These are phyloP conservation scores for Sclerotinia spermophila DNA, from an alignment of 2,329 filamentous ascomycete species.

Conservation along the genomic window DNA sequence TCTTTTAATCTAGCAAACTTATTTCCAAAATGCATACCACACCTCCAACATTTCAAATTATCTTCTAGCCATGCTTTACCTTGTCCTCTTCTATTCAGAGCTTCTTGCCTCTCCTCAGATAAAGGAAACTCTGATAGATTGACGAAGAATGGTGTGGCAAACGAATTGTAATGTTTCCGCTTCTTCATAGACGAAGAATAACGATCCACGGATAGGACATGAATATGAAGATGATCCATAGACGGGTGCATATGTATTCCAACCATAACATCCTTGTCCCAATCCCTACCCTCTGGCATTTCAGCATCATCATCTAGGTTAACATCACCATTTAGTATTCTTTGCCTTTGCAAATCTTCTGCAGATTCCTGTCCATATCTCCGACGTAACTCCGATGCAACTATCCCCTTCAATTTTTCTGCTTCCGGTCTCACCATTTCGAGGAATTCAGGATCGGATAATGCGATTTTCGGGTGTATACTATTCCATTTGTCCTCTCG, in stretches of 20 bases:
- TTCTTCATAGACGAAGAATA: constrained; percentile 69
- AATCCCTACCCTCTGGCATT: constrained; percentile 73
- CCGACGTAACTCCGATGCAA: constrained; percentile 70
- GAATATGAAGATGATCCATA: constrained; percentile 90
- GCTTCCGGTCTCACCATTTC: constrained; percentile 58
- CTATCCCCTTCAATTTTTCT: constrained; percentile 57
- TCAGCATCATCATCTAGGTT: constrained; percentile 46
- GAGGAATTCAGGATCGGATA: constrained; percentile 69
- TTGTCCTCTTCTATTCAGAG: constrained; percentile 43
- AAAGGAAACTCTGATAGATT: constrained; percentile 77
- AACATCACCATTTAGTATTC: constrained; percentile 58
- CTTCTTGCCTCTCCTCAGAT: constrained; percentile 41
- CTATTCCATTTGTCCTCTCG: constrained; percentile 58
- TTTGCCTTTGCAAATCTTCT: constrained; percentile 58
- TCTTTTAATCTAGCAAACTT: constrained; percentile 69
- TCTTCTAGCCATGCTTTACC: constrained; percentile 52
- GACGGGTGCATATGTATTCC: constrained; percentile 86
- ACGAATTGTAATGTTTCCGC: constrained; percentile 88
- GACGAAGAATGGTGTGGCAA: constrained; percentile 81
- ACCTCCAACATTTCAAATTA: constrained; percentile 82
- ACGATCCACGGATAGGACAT: constrained; percentile 80
- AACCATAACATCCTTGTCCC: constrained; percentile 67
- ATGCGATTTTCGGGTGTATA: constrained; percentile 72
- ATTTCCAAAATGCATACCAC: constrained; percentile 68
- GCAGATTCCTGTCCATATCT: constrained; percentile 61